These are phyloP conservation scores for Anaeromyces robustus DNA, from an alignment of 192 early-diverging fungal species.

Conservation along the genomic window DNA sequence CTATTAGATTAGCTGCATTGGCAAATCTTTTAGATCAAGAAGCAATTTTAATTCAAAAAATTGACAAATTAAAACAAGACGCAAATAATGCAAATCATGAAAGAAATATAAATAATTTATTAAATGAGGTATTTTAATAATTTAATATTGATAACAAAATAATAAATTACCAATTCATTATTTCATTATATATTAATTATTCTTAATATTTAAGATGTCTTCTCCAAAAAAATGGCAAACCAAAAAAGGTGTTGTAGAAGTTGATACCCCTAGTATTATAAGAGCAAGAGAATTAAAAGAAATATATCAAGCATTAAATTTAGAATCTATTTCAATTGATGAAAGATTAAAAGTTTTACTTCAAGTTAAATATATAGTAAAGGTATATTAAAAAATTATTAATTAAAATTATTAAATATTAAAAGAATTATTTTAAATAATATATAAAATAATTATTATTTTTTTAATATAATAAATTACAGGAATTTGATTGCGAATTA, in stretches of 20 bases:
- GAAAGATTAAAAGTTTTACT: slow-evolving; percentile 37
- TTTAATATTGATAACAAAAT: background rate
- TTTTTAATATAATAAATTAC: background rate
- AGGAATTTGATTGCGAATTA: slow-evolving; percentile 43
- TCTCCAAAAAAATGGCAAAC: slow-evolving; percentile 5
- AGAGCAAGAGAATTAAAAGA: slow-evolving; percentile 39
- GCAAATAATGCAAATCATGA: slow-evolving; percentile 35
- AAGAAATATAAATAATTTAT: slow-evolving; percentile 15
- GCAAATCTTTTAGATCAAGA: slow-evolving; percentile 42
- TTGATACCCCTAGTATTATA: slow-evolving; percentile 40
- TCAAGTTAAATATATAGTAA: slow-evolving; percentile 47
- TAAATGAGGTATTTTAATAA: slow-evolving; percentile 17
- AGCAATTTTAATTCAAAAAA: slow-evolving; percentile 36
- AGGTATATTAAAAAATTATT: slow-evolving; percentile 10
- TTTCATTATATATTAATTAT: no score
- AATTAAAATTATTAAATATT: no score
- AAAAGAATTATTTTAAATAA: no score
- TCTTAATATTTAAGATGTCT: slow-evolving; percentile 13
- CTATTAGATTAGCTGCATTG: slow-evolving; percentile 30
- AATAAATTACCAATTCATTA: no score
- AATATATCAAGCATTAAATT: slow-evolving; percentile 35
- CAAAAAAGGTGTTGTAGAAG: slow-evolving; percentile 11
- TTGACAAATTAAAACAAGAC: slow-evolving; percentile 33
- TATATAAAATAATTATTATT: slow-evolving; percentile 3
- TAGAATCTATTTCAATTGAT: slow-evolving; percentile 26